Evolutionary conservation across 495 filamentous ascomycete genomes (phyloP).

Genomic region (Penicillium steckii): DNA sequence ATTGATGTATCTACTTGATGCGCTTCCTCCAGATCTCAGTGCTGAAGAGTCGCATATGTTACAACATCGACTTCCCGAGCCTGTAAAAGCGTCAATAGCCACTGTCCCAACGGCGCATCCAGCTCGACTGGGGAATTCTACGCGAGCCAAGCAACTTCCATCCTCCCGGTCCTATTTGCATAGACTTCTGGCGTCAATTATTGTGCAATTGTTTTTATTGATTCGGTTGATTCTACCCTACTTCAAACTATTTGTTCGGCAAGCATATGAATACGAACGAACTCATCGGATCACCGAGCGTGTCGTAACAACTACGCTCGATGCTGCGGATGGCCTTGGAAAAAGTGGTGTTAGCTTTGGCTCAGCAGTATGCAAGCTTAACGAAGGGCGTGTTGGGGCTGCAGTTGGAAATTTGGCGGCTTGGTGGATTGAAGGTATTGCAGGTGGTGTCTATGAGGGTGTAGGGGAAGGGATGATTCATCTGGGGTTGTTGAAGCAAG

Average conservation of each 20-base stretch:
- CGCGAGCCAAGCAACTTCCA: background rate
- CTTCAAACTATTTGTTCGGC: constrained; percentile 48
- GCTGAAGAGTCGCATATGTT: constrained; percentile 31
- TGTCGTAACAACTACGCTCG: constrained; percentile 46
- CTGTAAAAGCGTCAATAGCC: constrained; percentile 19
- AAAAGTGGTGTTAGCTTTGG: constrained; percentile 49
- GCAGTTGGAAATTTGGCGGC: constrained; percentile 45
- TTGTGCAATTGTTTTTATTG: constrained; percentile 57
- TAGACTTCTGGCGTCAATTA: constrained; percentile 51
- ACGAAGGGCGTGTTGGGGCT: constrained; percentile 56
- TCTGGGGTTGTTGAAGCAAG: constrained; percentile 34
- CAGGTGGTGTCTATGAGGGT: constrained; percentile 64
- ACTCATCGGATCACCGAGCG: constrained; percentile 59
- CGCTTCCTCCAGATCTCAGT: constrained; percentile 59
- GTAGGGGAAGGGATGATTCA: constrained; percentile 58
- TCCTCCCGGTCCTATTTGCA: constrained; percentile 52
- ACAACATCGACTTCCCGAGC: constrained; percentile 29
- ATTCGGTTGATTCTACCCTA: constrained; percentile 59
- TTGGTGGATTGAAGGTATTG: constrained; percentile 60
- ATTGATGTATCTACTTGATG: constrained; percentile 63
- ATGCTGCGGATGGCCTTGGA: constrained; percentile 52
- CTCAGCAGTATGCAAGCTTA: constrained; percentile 48
- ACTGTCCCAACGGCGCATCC: constrained; percentile 5
- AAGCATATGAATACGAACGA: constrained; percentile 62
- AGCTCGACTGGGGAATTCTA: constrained; percentile 32